Evolutionary conservation across 2,329 filamentous ascomycete genomes (phyloP).

Genomic region (Macroventuria anomochaeta): DNA sequence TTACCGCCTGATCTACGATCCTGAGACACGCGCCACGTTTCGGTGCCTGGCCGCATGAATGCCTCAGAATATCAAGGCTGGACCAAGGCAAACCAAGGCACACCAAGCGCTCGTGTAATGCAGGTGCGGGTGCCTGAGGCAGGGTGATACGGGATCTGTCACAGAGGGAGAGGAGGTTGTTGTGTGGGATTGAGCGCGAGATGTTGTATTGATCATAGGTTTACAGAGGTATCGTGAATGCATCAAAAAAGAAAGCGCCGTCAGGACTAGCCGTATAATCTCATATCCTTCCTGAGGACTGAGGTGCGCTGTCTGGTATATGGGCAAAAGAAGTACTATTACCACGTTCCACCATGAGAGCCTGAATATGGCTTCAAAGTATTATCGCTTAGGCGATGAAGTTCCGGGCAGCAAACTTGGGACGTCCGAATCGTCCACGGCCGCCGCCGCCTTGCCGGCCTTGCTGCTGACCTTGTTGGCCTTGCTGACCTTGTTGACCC

Average conservation of each 20-base stretch:
- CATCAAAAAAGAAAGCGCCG: conserved; percentile 31
- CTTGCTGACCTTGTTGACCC: conserved; percentile 1
- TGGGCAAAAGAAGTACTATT: conserved; percentile 41
- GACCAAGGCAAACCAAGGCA: not conserved
- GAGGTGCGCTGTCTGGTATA: conserved; percentile 30
- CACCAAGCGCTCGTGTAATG: not conserved
- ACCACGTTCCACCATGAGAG: conserved; percentile 26
- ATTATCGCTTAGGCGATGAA: conserved; percentile 37
- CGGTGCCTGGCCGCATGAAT: conserved; percentile 19
- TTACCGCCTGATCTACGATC: conserved; percentile 7
- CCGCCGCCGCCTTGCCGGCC: conserved; percentile 22
- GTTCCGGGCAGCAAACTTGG: conserved; percentile 42
- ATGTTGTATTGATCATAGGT: conserved; percentile 29
- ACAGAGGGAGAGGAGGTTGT: not conserved
- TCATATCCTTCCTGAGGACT: conserved; percentile 33
- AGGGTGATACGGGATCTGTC: not conserved
- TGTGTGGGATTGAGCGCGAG: not conserved
- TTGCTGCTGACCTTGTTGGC: conserved; percentile 4
- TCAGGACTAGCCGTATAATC: conserved; percentile 42
- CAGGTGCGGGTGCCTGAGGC: not conserved
- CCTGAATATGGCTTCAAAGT: not conserved
- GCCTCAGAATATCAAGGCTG: conserved; percentile 12
- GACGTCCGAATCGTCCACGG: conserved; percentile 33
- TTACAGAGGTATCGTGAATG: conserved; percentile 41
- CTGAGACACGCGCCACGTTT: conserved; percentile 13